Percentiles rank a stretch among this genome's conserved stretches.
Evolutionary conservation across 176 grass and related monocot genomes (phyloP).

Genomic region (Thalia dealbata): DNA sequence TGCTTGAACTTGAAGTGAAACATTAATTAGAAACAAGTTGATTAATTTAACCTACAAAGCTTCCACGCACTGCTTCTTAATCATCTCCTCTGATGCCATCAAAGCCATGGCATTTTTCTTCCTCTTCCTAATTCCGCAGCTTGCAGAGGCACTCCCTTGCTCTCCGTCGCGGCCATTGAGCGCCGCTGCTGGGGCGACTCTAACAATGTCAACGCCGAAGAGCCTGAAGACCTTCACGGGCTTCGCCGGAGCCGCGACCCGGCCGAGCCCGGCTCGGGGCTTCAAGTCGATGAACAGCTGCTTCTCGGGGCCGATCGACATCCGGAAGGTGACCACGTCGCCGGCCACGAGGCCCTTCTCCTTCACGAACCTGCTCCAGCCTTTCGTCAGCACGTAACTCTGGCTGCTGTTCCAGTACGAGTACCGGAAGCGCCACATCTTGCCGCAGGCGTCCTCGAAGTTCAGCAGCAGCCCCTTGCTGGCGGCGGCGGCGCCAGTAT

Average conservation of each 20-base stretch:
- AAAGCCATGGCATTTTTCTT: not conserved
- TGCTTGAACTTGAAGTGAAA: no score
- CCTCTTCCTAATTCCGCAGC: not conserved
- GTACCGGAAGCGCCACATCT: constrained; percentile 15
- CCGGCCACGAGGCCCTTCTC: constrained; percentile 7
- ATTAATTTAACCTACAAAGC: not conserved
- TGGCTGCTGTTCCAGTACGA: constrained; percentile 23
- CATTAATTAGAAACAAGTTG: not conserved
- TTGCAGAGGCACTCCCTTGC: not conserved
- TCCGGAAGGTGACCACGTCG: constrained; percentile 2
- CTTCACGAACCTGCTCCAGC: constrained; percentile 19
- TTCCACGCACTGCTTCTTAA: not conserved
- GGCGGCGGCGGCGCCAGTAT: not conserved
- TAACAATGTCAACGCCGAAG: not conserved
- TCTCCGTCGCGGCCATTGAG: not conserved
- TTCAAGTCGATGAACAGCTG: not conserved
- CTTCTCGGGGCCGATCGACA: not conserved
- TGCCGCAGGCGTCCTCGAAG: constrained; percentile 8
- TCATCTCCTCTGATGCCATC: not conserved
- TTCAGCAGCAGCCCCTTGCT: not conserved
- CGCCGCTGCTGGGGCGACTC: not conserved
- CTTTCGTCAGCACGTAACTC: constrained; percentile 20
- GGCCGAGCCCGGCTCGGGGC: not conserved
- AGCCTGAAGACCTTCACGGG: not conserved
- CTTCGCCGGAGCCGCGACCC: not conserved